A percentile compares a stretch with the other conserved stretches of the same genome.
These are phyloP conservation scores for Cytospora piceae DNA, from an alignment of 2,329 filamentous ascomycete species.

Conservation along the genomic window DNA sequence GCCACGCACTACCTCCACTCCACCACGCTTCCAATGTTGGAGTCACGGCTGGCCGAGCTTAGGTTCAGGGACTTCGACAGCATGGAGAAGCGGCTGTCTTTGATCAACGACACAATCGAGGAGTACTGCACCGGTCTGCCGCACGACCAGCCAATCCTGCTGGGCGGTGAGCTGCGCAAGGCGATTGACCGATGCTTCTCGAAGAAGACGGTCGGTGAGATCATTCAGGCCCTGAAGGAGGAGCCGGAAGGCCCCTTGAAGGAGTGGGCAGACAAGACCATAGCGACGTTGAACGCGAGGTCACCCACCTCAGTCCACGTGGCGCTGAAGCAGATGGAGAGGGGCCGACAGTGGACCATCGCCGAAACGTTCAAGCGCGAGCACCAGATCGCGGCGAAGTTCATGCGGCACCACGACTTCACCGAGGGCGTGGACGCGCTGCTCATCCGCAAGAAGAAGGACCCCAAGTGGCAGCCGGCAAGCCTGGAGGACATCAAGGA, in stretches of 20 bases:
- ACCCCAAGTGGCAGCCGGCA: constrained; percentile 76
- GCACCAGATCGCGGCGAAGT: constrained; percentile 79
- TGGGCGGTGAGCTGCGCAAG: constrained; percentile 71
- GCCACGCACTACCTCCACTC: constrained; percentile 98
- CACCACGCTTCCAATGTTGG: constrained; percentile 77
- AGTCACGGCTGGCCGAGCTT: constrained; percentile 85
- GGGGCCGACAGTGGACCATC: constrained; percentile 75
- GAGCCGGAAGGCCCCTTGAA: constrained; percentile 55
- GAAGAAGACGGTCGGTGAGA: constrained; percentile 67
- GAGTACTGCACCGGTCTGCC: constrained; percentile 90
- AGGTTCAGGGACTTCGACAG: constrained; percentile 79
- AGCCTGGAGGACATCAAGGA: constrained; percentile 68
- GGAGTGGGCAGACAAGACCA: constrained; percentile 79
- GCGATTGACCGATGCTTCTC: constrained; percentile 86
- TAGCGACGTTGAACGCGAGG: constrained; percentile 73
- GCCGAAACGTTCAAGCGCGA: constrained; percentile 83
- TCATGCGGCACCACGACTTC: constrained; percentile 93
- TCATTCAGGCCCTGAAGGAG: constrained; percentile 69
- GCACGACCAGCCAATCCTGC: constrained; percentile 66
- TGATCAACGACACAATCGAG: constrained; percentile 86
- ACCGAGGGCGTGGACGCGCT: constrained; percentile 85
- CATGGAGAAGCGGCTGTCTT: constrained; percentile 63
- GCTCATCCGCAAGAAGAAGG: constrained; percentile 68
- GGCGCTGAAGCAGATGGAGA: constrained; percentile 78
- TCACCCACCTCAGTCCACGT: constrained; percentile 90